A percentile compares a stretch with the other conserved stretches of the same genome.
These are phyloP conservation scores for Brassica rapa DNA, from an alignment of 345 rosid species.

Conservation along the genomic window DNA sequence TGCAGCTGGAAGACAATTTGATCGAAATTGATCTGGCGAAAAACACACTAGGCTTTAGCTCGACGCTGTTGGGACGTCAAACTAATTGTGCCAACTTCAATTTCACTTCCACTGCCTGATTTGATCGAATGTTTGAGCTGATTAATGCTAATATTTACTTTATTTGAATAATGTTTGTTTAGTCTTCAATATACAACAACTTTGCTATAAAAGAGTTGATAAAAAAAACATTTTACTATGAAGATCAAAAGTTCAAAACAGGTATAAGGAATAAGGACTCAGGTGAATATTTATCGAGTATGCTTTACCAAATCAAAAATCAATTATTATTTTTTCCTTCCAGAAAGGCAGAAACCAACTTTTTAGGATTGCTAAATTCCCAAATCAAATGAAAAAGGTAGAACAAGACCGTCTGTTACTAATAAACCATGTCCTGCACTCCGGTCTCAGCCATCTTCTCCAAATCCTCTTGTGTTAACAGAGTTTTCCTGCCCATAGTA, in stretches of 20 bases:
- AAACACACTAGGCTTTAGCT: slow-evolving; percentile 67
- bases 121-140: not conserved
- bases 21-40: slow-evolving; percentile 63
- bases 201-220: not conserved
- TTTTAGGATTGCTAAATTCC: not conserved
- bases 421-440: slow-evolving; percentile 47
- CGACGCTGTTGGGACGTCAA: slow-evolving; percentile 49
- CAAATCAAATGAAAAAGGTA: not conserved
- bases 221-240: too few species aligned
- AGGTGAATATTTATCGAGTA: not conserved
- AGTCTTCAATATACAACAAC: not conserved
- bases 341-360: not conserved
- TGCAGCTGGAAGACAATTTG: slow-evolving; percentile 56
- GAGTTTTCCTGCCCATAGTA: slow-evolving; percentile 59
- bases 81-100: slow-evolving; percentile 72
- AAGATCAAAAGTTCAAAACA: too few species aligned
- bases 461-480: slow-evolving; percentile 83
- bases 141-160: not conserved
- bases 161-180: not conserved
- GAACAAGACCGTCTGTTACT: not conserved
- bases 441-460: slow-evolving; percentile 77
- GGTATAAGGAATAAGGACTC: too few species aligned
- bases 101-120: slow-evolving; percentile 52
- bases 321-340: too few species aligned
- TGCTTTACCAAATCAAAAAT: not conserved